Evolutionary conservation across 2,329 filamentous ascomycete species (phyloP), one percentile per base, ranked within the genome.

Genomic region (Teratosphaeria pseudoeucalypti): DNA sequence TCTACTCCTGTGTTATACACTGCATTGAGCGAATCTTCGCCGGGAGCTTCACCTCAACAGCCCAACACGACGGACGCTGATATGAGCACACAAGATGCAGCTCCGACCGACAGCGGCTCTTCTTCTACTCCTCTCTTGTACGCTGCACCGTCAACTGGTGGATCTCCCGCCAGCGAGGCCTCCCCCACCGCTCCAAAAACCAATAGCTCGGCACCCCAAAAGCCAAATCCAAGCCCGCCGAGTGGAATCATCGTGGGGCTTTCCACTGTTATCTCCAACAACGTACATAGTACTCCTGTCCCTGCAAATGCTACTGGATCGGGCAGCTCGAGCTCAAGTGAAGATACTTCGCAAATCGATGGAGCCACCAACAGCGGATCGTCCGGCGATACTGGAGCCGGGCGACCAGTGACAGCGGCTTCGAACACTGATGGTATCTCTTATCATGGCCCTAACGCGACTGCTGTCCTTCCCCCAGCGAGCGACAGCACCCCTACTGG

Each of bases 241-340:
- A 64, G 61, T 37, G 66, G 62, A 9, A 69, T 72, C 61, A 69
- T 70, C 34, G 69, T 73, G 27, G 71, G 71, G 16, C 60, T 73
- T 5, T 70, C 69, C 4, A 71, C 69, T 3, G 63, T 71, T 11
- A 49, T 49, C 19, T 19, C 43, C 11, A n/a, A 49, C 16, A 23
- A n/a, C 43, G n/a, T n/a, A 19, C 16, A 10, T 2, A 1, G 2
- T 23, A 49, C 43, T 10, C 19, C 43, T n/a, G 19, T n/a, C 5
- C 16, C 43, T 49, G 16, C n/a, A 49, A 49, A 49, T 49, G 16
- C 16, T 23, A 49, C 43, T 19, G 43, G 23, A 23, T 6, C 43
- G n/a, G 19, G 16, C 43, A 49, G 43, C 43, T n/a, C 43, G 2
- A 49, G 16, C 43, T 23, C 19, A 49, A 49, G 7, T 43, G 37